Percentiles rank a stretch among this genome's conserved stretches.
Evolutionary conservation across 805 yeast species (phyloP).

Genomic region (Metschnikowia sp.): DNA sequence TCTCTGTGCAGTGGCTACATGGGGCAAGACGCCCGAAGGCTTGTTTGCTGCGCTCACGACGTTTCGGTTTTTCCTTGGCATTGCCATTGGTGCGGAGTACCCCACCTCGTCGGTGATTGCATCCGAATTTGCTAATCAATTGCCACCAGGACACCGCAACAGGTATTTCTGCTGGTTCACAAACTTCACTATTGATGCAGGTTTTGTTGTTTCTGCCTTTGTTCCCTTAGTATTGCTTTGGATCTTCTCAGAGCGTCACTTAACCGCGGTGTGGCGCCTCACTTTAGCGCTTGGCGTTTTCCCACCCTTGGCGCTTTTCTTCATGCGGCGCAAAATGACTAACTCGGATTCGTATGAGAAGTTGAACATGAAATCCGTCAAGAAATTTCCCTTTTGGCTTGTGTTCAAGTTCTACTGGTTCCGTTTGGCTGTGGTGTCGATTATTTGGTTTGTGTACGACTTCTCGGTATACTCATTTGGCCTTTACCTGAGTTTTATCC

Average conservation of each 20-base stretch:
- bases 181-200: slow-evolving; percentile 80
- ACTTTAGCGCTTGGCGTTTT: slow-evolving; percentile 88
- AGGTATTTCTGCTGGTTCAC: slow-evolving; percentile 89
- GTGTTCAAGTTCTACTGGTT: slow-evolving; percentile 82
- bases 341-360: slow-evolving; percentile 73
- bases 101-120: slow-evolving; percentile 93
- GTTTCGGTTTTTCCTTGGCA: slow-evolving; percentile 83
- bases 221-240: slow-evolving; percentile 83
- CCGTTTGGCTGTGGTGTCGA: slow-evolving; percentile 63
- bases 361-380: slow-evolving; percentile 60
- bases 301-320: slow-evolving; percentile 75
- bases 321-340: slow-evolving; percentile 69
- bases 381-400: slow-evolving; percentile 60
- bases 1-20: slow-evolving; percentile 57
- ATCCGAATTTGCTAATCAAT: slow-evolving; percentile 79
- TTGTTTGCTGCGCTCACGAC: slow-evolving; percentile 80
- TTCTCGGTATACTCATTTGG: slow-evolving; percentile 87
- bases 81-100: slow-evolving; percentile 93
- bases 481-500: slow-evolving; percentile 72
- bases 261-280: slow-evolving; percentile 87
- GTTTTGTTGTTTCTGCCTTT: slow-evolving; percentile 79
- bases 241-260: slow-evolving; percentile 70
- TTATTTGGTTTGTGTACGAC: slow-evolving; percentile 91
- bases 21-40: slow-evolving; percentile 79
- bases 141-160: slow-evolving; percentile 82